Evolutionary conservation across 176 grass and related monocot genomes (phyloP), one percentile per base, ranked within the genome.

Genomic region (Cenchrus americanus): DNA sequence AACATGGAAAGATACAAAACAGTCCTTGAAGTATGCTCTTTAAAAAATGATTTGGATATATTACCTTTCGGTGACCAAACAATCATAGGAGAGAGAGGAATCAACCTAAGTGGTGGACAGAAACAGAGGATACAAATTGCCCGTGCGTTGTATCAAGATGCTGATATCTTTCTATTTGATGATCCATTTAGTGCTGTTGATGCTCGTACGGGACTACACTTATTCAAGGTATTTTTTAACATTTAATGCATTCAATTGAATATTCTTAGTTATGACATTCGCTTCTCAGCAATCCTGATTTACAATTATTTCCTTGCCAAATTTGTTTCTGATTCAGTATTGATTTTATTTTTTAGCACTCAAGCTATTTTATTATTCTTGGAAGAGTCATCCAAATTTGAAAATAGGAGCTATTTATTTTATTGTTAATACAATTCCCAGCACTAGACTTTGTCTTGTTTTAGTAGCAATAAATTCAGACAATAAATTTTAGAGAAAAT

Each of bases 141-240:
- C 6, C 86, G 91, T 42, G 89, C 94, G 5, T 84, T 97, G 46
- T 97, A 93, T 48, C 86, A 90, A 14, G 94, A 93, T 83, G 86
- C 91, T 41, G 91, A 97, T 55, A 90, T 93, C 71, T 91, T 63
- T 83, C 51, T 97, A 8, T 97, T 97, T 70, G 94, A 97, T 75
- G 91, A 97, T 88, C 89, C 94, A 11, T 93, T 97, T 78, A 93
- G 91, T 81, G 91, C 91, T 1, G 81, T 93, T 32, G 94, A 97
- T 86, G 89, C 87, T 64, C 89, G 82, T 73, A 93, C 83, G 24
- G 94, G 91, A 62, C 75, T 58, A 0, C 87, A 97, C 86, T 83
- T 91, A 8, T 96, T 86, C 81, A 96, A 90, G 89, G 87, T 94
- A 86, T 80, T 11, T 13, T 46, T 68, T 19, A 0, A 30, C 5